A percentile compares a stretch with the other conserved stretches of the same genome.
Conservation (phyloP, 805 yeast genomes). For the Tetrapisispora phaffii region DNA sequence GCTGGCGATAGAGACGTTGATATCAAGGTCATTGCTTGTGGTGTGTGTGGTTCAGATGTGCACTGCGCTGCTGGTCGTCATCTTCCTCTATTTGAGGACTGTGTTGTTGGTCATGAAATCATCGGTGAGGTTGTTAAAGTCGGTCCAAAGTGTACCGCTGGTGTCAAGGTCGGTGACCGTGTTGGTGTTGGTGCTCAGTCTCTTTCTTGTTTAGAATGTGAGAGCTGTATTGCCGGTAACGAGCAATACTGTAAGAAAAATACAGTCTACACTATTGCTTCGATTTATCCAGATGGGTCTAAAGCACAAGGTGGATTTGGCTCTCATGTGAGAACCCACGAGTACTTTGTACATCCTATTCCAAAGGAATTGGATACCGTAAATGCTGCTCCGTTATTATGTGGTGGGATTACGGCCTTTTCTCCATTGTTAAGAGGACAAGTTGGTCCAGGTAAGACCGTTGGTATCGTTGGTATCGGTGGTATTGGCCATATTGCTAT, state of each 20-base stretch:
- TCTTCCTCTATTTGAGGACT: conserved; percentile 22
- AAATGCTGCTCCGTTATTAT: conserved; percentile 60
- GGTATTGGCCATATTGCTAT: conserved; percentile 50
- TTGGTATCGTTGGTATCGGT: conserved; percentile 48
- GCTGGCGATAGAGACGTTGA: conserved; percentile 41
- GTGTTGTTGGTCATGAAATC: conserved; percentile 61
- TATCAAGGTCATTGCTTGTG: conserved; percentile 50
- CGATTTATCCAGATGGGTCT: conserved; percentile 38
- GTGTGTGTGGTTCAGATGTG: conserved; percentile 56
- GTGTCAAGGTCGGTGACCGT: conserved; percentile 55
- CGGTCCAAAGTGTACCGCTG: conserved; percentile 44
- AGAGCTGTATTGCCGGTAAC: conserved; percentile 44
- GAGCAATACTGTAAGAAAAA: conserved; percentile 46
- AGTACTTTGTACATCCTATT: conserved; percentile 51
- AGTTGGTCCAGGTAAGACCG: conserved; percentile 40
- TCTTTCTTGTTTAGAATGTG: conserved; percentile 51
- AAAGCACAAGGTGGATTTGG: conserved; percentile 61
- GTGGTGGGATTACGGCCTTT: conserved; percentile 69
- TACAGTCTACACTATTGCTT: conserved; percentile 38
- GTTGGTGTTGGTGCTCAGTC: conserved; percentile 75
- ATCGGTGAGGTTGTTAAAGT: conserved; percentile 49
- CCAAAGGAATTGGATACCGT: conserved; percentile 46
- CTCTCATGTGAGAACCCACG: conserved; percentile 54
- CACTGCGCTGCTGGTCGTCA: conserved; percentile 20
- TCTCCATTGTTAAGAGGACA: conserved; percentile 52